A percentile compares a stretch with the other conserved stretches of the same genome.
Evolutionary conservation across 2,329 filamentous ascomycete genomes (phyloP).

Genomic region (Cryphonectria radicalis): DNA sequence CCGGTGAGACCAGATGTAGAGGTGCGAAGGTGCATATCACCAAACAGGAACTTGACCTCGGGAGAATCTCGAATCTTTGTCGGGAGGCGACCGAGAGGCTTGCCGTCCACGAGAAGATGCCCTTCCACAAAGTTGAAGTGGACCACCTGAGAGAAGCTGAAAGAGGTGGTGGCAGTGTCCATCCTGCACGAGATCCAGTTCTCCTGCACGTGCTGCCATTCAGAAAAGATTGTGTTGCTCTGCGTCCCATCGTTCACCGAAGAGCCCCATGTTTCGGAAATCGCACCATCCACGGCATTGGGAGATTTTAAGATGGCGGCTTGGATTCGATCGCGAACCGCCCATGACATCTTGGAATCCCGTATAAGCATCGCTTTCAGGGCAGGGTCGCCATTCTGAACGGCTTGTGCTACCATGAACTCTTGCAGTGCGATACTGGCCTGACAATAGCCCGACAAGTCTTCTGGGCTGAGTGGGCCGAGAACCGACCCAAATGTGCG

Average conservation of each 20-base stretch:
- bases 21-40: constrained; percentile 51
- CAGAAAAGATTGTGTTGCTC: background rate
- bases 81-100: constrained; percentile 52
- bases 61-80: constrained; percentile 49
- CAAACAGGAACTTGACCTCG: constrained; percentile 55
- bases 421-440: constrained; percentile 52
- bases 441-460: constrained; percentile 41
- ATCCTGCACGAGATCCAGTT: constrained; percentile 38
- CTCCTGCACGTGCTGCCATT: constrained; percentile 29
- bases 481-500: constrained; percentile 44
- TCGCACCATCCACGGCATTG: constrained; percentile 38
- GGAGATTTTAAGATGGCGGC: constrained; percentile 38
- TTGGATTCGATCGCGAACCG: constrained; percentile 42
- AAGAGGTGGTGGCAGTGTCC: constrained; percentile 27
- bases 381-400: constrained; percentile 41
- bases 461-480: constrained; percentile 19
- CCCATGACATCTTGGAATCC: constrained; percentile 50
- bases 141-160: constrained; percentile 30
- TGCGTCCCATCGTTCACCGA: constrained; percentile 22
- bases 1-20: constrained; percentile 55
- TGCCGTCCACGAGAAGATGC: constrained; percentile 43
- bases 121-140: constrained; percentile 44
- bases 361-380: constrained; percentile 48
- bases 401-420: constrained; percentile 40
- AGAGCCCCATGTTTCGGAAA: constrained; percentile 50